A percentile compares a stretch with the other conserved stretches of the same genome.
Conservation (phyloP, 768 basidiomycete species). For the Kwoniella bestiolae region DNA sequence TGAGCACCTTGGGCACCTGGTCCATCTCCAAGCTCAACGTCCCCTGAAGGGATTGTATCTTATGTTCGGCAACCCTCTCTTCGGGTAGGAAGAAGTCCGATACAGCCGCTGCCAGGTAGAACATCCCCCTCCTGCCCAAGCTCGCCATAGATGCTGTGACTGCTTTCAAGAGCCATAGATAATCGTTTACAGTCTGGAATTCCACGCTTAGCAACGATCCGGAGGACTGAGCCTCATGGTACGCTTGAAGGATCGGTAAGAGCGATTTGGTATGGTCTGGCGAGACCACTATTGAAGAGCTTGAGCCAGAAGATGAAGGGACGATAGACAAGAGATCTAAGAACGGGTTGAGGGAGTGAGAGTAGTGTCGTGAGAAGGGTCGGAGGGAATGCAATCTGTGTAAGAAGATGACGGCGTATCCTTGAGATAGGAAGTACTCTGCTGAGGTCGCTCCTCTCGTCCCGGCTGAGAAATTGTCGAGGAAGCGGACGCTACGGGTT, state of each 20-base stretch:
- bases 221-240: slow-evolving; percentile 76
- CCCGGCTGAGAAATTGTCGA: slow-evolving; percentile 99
- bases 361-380: slow-evolving; percentile 96
- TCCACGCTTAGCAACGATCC: slow-evolving; percentile 81
- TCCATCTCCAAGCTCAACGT: slow-evolving; percentile 96
- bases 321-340: slow-evolving; percentile 86
- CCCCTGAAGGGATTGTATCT: slow-evolving; percentile 96
- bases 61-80: slow-evolving; percentile 94
- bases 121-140: slow-evolving; percentile 76
- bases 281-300: slow-evolving; percentile 68
- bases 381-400: slow-evolving; percentile 97
- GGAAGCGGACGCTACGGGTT: slow-evolving; percentile 82
- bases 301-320: slow-evolving; percentile 27
- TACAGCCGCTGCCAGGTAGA: slow-evolving; percentile 96
- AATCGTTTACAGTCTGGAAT: slow-evolving; percentile 94
- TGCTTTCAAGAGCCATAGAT: slow-evolving; percentile 85
- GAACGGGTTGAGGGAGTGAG: slow-evolving; percentile 96
- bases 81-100: slow-evolving; percentile 96
- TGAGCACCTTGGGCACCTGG: slow-evolving; percentile 94
- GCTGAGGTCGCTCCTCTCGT: slow-evolving; percentile 97
- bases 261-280: slow-evolving; percentile 69
- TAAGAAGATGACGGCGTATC: slow-evolving; percentile 97
- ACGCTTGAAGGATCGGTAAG: slow-evolving; percentile 72
- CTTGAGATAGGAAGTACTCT: slow-evolving; percentile 89
- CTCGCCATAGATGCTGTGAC: slow-evolving; percentile 75